Base-by-base conservation (phyloP, 192 early-diverging fungal species). In the Mortierella claussenii region DNA sequence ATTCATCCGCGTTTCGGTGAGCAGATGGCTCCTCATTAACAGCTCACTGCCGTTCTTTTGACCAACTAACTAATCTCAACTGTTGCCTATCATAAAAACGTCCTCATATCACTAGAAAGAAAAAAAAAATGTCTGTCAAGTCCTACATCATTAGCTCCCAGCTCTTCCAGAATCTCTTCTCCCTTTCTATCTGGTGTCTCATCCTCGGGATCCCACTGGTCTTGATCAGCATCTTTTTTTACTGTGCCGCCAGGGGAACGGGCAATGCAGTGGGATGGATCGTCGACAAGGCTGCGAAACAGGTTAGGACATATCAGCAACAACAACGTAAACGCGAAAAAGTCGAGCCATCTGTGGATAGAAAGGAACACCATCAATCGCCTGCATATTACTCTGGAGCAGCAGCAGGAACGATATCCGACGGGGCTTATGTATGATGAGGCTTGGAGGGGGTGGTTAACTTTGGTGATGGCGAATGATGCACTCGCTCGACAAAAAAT, bases 241-340 rank as follows among this genome's bases (percentile, higher is more conserved):
- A 61, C 20, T 76, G 52, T 33, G 31, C 45, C 21, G 64, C 64
- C 27, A 66, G 60, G 56, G 73, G 73, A 17, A 76, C 73, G 17
- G 73, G 73, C 4, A 76, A 76, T 20, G 51, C 60, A 9, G 59
- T 65, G 4, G 73, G 73, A 0, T 26, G 66, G 5, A 28, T 76
- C 20, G 59, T 76, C 28, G 73, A 76, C 23, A 61, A 47, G 51
- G 31, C 73, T n/a, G 58, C 73, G 4, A 76, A 76, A n/a, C 64
- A 45, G 0, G 34, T 67, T 44, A 28, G 73, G 21, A 31, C 1
- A 26, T 67, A 76, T 56, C 73, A 76, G 31, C 73, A 67, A 18
- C 11, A 49, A 9, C 64, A 76, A 24, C 55, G 73, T 26, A 76
- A 76, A 51, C 51, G 30, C 4, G 73, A 76, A 21, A 74, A 74